Evolutionary conservation across 768 basidiomycete species (phyloP), one percentile per base, ranked within the genome.

Genomic region (Leccinum uliginosum): DNA sequence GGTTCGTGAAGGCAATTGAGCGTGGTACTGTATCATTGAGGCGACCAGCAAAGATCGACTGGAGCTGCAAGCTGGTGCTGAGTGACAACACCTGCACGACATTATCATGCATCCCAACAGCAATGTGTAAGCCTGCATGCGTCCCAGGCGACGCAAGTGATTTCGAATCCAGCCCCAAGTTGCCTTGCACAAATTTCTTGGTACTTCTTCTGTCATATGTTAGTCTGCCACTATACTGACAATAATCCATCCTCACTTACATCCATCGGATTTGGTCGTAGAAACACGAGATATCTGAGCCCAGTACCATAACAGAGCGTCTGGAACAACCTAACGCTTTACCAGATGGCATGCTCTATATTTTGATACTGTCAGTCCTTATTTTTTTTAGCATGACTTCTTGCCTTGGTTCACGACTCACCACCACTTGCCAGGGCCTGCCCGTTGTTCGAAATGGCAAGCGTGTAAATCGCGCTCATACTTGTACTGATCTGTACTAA

Each of bases 61-160:
- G 45, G 24, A 46, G 45, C 24, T 26, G 45, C 10, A 19, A 19
- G 44, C 19, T 45, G n/a, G 44, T 21, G 19, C 19, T 21, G 19
- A 45, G 44, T 45, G 19, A 19, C n/a, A 45, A 45, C 10, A 45
- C 21, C 11, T 19, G 19, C 11, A 45, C 44, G 21, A 21, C 44
- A 10, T 23, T 45, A 21, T 45, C 21, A 19, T 11, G 17, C 44
- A 45, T 45, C 19, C 44, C 21, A 11, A 45, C 21, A 19, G 21
- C 44, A 11, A 45, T 19, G 11, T 11, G 44, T 23, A 45, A 23
- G 10, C 44, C n/a, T 45, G 8, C 44, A 45, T 6, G 44, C 44
- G 19, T 45, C 44, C 44, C 44, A 45, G 21, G 44, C 23, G 5
- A 45, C 4, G 14, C 44, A 45, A 68, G 27, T 79, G 75, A 60